Evolutionary conservation across 1,139 yeast genomes (phyloP).

Genomic region (Yamadazyma mexicana): DNA sequence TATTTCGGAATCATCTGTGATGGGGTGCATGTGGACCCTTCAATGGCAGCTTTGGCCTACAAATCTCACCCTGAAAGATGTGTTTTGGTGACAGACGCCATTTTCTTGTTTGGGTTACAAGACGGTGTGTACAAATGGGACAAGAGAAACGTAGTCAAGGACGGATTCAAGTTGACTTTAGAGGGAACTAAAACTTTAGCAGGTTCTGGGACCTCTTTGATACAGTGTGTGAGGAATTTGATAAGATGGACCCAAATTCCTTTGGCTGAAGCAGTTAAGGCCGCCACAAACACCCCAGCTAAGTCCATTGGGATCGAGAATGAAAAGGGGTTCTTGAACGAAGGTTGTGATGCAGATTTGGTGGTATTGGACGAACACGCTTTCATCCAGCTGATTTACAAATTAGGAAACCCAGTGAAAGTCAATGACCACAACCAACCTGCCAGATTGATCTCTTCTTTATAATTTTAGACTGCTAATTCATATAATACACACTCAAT

Average conservation of each 20-base stretch:
- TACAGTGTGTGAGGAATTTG: slow-evolving; percentile 55
- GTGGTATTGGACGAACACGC: slow-evolving; percentile 50
- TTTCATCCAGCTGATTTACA: slow-evolving; percentile 49
- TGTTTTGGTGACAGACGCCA: slow-evolving; percentile 63
- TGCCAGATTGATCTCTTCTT: slow-evolving; percentile 21
- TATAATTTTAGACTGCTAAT: slow-evolving; percentile 7
- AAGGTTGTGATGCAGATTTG: slow-evolving; percentile 62
- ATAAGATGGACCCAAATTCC: slow-evolving; percentile 52
- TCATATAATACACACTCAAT: neutral
- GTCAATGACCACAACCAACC: slow-evolving; percentile 22
- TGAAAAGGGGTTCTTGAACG: slow-evolving; percentile 51
- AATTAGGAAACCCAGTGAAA: slow-evolving; percentile 38
- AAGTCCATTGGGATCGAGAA: slow-evolving; percentile 43
- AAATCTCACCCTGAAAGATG: slow-evolving; percentile 55
- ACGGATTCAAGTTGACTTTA: slow-evolving; percentile 48
- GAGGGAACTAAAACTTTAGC: slow-evolving; percentile 63
- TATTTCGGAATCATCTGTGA: slow-evolving; percentile 61
- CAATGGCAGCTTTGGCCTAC: slow-evolving; percentile 56
- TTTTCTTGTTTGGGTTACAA: slow-evolving; percentile 53
- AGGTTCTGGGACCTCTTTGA: slow-evolving; percentile 61
- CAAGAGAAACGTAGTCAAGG: slow-evolving; percentile 47
- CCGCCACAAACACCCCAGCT: slow-evolving; percentile 62
- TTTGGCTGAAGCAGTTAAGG: slow-evolving; percentile 54
- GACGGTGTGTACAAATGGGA: slow-evolving; percentile 56
- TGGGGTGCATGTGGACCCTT: slow-evolving; percentile 63